Conservation (phyloP, 768 basidiomycete species). For the Lepiota venenata region DNA sequence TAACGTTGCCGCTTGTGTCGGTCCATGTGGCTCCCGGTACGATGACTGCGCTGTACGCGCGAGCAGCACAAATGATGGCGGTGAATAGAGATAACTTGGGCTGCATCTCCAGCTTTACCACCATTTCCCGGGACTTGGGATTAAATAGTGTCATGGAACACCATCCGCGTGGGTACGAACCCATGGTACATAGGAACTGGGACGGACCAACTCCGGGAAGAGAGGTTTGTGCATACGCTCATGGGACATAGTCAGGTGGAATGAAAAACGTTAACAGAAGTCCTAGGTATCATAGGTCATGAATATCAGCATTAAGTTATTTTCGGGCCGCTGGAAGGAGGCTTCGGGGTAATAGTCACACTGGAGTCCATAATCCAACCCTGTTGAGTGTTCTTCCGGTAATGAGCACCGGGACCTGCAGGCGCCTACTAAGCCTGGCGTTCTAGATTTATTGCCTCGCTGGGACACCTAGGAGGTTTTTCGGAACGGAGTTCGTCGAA, state of each 20-base stretch:
- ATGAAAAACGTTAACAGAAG: background rate
- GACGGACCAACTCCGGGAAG: conserved; percentile 8
- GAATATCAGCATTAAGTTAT: background rate
- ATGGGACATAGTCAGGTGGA: conserved; percentile 7
- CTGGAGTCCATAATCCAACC: background rate
- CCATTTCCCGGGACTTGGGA: background rate
- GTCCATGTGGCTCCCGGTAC: conserved; percentile 62
- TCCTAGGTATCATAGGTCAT: background rate
- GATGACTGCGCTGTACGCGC: conserved; percentile 33
- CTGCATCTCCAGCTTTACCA: background rate
- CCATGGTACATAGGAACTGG: no score
- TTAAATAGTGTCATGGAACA: background rate
- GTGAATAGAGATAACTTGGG: background rate
- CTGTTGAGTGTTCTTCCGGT: background rate
- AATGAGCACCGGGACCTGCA: background rate
- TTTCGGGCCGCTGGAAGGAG: background rate
- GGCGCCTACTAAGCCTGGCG: background rate
- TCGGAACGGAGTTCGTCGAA: no score
- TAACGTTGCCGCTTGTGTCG: conserved; percentile 56
- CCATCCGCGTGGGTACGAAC: background rate
- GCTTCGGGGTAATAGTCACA: no score
- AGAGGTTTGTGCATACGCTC: background rate
- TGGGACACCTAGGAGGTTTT: no score
- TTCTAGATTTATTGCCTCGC: background rate
- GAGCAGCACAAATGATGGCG: conserved; percentile 15